Percentiles rank a stretch among this genome's conserved stretches.
Conservation (phyloP, 192 early-diverging fungal genomes). For the Kickxella alabastrina region DNA sequence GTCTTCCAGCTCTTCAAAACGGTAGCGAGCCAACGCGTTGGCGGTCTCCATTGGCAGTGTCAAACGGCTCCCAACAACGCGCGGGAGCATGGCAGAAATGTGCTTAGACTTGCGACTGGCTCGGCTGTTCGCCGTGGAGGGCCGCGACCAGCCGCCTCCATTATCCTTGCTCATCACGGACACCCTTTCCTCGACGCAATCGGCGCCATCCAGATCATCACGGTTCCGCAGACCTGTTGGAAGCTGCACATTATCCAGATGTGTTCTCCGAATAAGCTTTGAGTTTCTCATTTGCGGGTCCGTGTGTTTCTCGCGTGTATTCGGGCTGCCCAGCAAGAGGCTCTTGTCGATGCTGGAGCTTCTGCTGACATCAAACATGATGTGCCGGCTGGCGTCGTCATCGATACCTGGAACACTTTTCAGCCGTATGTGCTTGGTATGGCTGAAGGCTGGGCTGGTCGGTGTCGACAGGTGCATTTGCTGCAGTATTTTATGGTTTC, state of each 20-base stretch:
- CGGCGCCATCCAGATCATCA: conserved; percentile 1
- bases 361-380: conserved; percentile 34
- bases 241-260: conserved; percentile 39
- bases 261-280: conserved; percentile 22
- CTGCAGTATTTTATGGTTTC: background rate
- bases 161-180: background rate
- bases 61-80: conserved; percentile 41
- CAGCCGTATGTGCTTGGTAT: conserved; percentile 4
- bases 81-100: conserved; percentile 42
- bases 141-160: conserved; percentile 30
- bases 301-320: background rate
- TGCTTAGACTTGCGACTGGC: conserved; percentile 26
- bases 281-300: background rate
- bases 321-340: background rate
- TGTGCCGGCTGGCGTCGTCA: conserved; percentile 17
- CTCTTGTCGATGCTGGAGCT: conserved; percentile 29
- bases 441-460: conserved; percentile 4
- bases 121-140: conserved; percentile 27
- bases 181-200: background rate
- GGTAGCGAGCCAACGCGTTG: conserved; percentile 30
- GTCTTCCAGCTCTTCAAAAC: conserved; percentile 41
- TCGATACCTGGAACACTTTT: conserved; percentile 5
- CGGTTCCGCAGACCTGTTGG: conserved; percentile 41
- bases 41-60: conserved; percentile 34
- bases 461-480: conserved; percentile 4